These are phyloP conservation scores for Plasmodium reichenowi DNA, from an alignment of 169 alveolate genomes.

Conservation along the genomic window DNA sequence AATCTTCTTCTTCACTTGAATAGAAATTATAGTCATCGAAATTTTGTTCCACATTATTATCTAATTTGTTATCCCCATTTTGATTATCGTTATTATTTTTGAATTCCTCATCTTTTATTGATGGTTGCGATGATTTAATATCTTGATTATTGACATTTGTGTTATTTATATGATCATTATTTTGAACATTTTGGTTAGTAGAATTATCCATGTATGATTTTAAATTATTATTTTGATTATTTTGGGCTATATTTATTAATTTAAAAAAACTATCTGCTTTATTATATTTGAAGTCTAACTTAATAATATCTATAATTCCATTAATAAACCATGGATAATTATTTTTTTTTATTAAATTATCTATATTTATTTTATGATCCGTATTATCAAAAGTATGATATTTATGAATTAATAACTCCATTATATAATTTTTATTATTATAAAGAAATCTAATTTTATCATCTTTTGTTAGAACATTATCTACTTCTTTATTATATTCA, in stretches of 20 bases:
- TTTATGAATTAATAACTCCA: conserved; percentile 68
- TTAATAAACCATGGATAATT: conserved; percentile 73
- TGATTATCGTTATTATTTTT: neutral
- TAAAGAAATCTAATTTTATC: conserved; percentile 84
- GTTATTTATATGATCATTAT: neutral
- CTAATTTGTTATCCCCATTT: neutral
- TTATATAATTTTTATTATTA: conserved; percentile 84
- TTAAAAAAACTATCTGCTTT: conserved; percentile 35
- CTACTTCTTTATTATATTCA: conserved; percentile 52
- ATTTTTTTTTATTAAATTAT: conserved; percentile 30
- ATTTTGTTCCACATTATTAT: conserved; percentile 16
- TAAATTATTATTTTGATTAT: neutral
- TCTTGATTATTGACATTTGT: neutral
- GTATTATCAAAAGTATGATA: conserved; percentile 20
- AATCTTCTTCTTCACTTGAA: conserved; percentile 75
- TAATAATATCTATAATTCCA: conserved; percentile 52
- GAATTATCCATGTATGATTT: neutral
- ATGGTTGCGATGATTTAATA: neutral
- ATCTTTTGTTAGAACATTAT: conserved; percentile 79
- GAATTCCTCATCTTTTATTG: neutral
- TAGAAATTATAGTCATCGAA: conserved; percentile 48
- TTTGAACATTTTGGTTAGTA: neutral
- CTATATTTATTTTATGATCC: conserved; percentile 13
- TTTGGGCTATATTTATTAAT: conserved; percentile 8
- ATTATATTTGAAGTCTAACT: conserved; percentile 36